Evolutionary conservation across 2,329 filamentous ascomycete species (phyloP).

Genomic region (Pseudogymnoascus sp.): DNA sequence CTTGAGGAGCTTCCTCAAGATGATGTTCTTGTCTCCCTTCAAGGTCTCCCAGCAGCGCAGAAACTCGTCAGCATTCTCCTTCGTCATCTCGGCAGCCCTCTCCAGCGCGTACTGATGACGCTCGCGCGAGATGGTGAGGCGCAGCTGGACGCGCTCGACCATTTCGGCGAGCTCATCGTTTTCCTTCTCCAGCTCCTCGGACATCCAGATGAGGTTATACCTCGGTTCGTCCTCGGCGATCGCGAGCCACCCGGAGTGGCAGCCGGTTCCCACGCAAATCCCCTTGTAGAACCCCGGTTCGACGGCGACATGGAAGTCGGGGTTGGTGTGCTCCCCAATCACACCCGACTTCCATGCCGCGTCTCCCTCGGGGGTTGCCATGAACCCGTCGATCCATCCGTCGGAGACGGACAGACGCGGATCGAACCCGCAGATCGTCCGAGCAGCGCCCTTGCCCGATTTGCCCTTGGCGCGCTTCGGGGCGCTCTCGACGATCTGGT

Average conservation of each 20-base stretch:
- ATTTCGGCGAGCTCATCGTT: background rate
- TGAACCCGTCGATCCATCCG: background rate
- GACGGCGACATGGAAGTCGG: background rate
- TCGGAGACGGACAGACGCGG: background rate
- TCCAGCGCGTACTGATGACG: background rate
- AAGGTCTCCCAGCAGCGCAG: background rate
- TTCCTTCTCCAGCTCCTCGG: background rate
- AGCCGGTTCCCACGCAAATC: background rate
- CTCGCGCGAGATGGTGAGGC: background rate
- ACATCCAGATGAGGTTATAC: background rate
- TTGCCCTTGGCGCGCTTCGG: slow-evolving; percentile 1
- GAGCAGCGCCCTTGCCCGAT: background rate
- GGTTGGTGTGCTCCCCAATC: background rate
- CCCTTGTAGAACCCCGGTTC: background rate
- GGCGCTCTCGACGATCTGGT: background rate
- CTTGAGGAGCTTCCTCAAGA: background rate
- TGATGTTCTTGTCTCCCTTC: background rate
- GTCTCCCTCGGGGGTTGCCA: background rate
- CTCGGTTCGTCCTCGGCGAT: background rate
- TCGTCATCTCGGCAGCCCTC: background rate
- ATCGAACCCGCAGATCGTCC: background rate
- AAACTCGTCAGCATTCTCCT: background rate
- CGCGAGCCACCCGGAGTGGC: background rate
- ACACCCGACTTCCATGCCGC: background rate
- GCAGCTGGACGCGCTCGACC: background rate